Evolutionary conservation across 202 grass and related monocot species (phyloP).

Genomic region (Thinopyrum obtusiflorum): DNA sequence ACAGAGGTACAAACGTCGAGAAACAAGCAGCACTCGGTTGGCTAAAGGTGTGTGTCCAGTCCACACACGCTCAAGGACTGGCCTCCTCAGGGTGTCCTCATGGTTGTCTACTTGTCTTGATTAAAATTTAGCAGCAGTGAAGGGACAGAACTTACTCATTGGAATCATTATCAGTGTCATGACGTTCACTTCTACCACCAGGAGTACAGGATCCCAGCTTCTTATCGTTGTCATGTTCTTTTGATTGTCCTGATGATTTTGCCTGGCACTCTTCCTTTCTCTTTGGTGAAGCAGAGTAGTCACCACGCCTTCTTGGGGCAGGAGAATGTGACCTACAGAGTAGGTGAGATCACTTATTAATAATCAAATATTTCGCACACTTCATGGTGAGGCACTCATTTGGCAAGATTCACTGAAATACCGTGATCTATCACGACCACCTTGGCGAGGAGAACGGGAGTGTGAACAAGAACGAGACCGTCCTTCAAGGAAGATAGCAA

Average conservation of each 20-base stretch:
- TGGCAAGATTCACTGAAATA: background rate
- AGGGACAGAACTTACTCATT: slow-evolving; percentile 31
- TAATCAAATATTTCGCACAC: background rate
- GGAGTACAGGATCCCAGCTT: slow-evolving; percentile 41
- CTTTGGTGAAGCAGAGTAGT: slow-evolving; percentile 60
- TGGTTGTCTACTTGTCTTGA: background rate
- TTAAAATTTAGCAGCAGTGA: background rate
- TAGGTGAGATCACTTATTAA: background rate
- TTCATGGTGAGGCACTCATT: background rate
- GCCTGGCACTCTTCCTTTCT: slow-evolving; percentile 36
- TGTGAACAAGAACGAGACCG: slow-evolving; percentile 50
- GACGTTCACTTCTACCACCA: slow-evolving; percentile 22
- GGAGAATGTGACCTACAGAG: slow-evolving; percentile 73
- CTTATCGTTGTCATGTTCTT: slow-evolving; percentile 36
- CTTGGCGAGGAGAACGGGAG: slow-evolving; percentile 57
- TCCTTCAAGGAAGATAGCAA: slow-evolving; percentile 25
- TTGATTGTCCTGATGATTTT: slow-evolving; percentile 48
- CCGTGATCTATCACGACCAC: slow-evolving; percentile 57
- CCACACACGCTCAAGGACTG: background rate
- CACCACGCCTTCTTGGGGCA: slow-evolving; percentile 47
- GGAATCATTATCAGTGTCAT: slow-evolving; percentile 33
- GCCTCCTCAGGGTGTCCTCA: background rate
- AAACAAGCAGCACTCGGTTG: background rate
- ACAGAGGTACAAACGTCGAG: background rate
- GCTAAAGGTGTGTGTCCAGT: background rate